phyloP scores from a whole-genome alignment of 148 eudicot genomes.

The Vaccinium vitisidaea region DNA sequence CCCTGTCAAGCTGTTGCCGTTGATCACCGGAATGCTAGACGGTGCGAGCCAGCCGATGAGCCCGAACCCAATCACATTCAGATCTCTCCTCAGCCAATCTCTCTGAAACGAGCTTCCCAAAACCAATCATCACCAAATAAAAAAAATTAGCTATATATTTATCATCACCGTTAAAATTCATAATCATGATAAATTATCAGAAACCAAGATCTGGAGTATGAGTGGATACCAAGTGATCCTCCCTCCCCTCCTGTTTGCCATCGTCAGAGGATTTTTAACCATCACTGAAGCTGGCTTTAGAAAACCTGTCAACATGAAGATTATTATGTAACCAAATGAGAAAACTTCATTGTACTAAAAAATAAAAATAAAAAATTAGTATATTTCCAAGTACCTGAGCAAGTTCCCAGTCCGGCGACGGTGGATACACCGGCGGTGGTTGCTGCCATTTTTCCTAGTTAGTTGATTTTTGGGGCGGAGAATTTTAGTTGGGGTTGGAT shows the following conservation, averaged over 20 bases:
- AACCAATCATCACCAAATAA: not conserved
- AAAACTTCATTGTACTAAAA: not conserved
- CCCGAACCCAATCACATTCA: conserved; percentile 96
- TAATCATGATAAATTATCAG: not conserved
- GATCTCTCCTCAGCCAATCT: conserved; percentile 81
- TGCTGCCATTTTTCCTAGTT: conserved; percentile 51
- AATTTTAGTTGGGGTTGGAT: not conserved
- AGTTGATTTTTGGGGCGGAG: not conserved
- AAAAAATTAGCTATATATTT: not conserved
- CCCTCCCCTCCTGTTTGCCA: conserved; percentile 55
- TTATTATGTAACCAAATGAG: not conserved
- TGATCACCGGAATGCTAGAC: conserved; percentile 84
- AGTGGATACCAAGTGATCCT: conserved; percentile 61
- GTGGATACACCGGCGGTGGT: conserved; percentile 49
- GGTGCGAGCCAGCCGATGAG: conserved; percentile 97
- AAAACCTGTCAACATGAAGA: conserved; percentile 43
- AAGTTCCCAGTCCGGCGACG: conserved; percentile 22
- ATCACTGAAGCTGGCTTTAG: conserved; percentile 46
- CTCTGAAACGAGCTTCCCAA: conserved; percentile 58
- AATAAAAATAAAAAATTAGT: not conserved
- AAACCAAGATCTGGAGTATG: not conserved
- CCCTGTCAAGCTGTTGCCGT: conserved; percentile 85
- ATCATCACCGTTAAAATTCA: not conserved
- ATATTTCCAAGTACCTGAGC: conserved; percentile 25
- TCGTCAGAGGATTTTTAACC: conserved; percentile 67